phyloP scores from a whole-genome alignment of 208 protist genomes.

The Novymonas esmeraldas region DNA sequence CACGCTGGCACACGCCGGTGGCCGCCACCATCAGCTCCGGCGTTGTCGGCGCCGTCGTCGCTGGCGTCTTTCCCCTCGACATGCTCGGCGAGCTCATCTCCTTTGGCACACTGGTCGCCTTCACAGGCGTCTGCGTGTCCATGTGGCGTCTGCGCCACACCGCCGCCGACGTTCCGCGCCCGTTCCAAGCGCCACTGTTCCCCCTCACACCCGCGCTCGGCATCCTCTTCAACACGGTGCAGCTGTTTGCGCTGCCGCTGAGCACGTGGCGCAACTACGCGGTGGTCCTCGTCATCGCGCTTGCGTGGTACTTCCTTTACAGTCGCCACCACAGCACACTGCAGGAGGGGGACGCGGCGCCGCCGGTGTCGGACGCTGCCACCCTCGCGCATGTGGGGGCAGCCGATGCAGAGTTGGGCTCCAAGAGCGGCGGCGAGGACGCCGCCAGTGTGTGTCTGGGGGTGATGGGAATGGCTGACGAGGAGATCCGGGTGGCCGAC shows the following conservation, averaged over 20 bases:
- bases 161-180: constrained; percentile 5
- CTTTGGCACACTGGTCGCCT: constrained; percentile 23
- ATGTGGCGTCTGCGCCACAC: constrained; percentile 28
- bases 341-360: neutral
- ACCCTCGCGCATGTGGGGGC: neutral
- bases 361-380: too few relatives aligned
- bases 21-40: constrained; percentile 22
- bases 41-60: constrained; percentile 20
- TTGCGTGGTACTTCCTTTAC: constrained; percentile 27
- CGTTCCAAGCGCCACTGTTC: constrained; percentile 13
- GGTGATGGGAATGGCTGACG: neutral
- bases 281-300: constrained; percentile 6
- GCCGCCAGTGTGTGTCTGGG: neutral
- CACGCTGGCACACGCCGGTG: constrained; percentile 25
- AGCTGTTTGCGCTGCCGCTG: constrained; percentile 15
- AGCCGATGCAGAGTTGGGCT: neutral
- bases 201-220: neutral
- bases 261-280: constrained; percentile 27
- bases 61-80: constrained; percentile 21
- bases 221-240: constrained; percentile 21
- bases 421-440: neutral
- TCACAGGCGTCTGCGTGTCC: constrained; percentile 18
- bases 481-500: neutral
- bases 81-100: constrained; percentile 28
- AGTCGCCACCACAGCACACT: constrained; percentile 16